phyloP scores from a whole-genome alignment of 2,329 filamentous ascomycete genomes.

The Diplodia corticola region DNA sequence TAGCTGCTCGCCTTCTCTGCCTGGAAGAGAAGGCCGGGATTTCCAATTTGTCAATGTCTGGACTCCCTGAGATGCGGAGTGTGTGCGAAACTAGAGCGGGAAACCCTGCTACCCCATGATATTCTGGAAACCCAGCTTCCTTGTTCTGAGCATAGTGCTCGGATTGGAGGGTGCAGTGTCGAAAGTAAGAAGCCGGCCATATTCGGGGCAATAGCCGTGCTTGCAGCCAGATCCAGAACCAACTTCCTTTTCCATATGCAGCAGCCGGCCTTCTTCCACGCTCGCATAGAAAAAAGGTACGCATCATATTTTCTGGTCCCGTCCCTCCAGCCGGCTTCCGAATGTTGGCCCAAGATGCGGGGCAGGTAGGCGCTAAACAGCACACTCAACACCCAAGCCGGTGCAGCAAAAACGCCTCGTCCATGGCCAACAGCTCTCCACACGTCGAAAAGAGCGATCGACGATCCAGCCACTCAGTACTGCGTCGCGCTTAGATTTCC shows the following conservation, averaged over 20 bases:
- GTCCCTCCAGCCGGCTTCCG: background rate
- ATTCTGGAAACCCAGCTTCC: background rate
- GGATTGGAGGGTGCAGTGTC: background rate
- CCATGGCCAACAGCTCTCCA: too few species aligned
- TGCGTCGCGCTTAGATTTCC: background rate
- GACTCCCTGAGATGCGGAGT: background rate
- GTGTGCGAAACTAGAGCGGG: background rate
- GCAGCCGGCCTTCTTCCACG: background rate
- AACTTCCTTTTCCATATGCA: background rate
- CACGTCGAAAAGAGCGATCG: background rate
- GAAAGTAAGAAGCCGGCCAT: background rate
- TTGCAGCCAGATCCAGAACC: background rate
- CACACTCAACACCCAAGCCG: too few species aligned
- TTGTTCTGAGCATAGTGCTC: background rate
- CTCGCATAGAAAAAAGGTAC: background rate
- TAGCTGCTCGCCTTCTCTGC: background rate
- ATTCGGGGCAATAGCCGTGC: background rate
- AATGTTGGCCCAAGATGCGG: background rate
- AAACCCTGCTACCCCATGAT: background rate
- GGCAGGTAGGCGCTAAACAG: background rate
- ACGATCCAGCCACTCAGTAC: background rate
- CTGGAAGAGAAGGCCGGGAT: background rate
- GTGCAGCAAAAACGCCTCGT: too few species aligned
- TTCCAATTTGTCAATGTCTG: background rate
- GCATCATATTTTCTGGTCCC: background rate